phyloP scores from a whole-genome alignment of 305 asterid genomes.

The Solanum hybrid region DNA sequence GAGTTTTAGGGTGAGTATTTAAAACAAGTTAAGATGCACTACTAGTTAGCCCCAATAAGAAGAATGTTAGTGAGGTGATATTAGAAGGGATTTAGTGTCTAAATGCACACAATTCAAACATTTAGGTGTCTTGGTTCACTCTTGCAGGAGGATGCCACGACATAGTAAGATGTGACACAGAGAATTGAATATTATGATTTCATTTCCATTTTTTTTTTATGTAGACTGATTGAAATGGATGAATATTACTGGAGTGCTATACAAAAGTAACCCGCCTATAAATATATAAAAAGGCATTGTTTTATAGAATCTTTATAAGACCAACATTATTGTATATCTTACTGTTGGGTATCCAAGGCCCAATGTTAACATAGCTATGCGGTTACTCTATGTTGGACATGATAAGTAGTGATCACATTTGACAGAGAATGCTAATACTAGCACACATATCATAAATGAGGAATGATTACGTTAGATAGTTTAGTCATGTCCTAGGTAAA shows the following conservation, averaged over 20 bases:
- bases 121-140: not conserved
- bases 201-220: not conserved
- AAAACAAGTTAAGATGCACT: not conserved
- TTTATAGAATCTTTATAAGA: not conserved
- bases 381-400: not conserved
- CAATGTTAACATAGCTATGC: not conserved
- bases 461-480: not conserved
- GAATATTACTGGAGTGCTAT: not conserved
- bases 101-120: not conserved
- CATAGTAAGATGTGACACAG: not conserved
- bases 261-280: not conserved
- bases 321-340: not conserved
- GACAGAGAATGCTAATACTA: not conserved
- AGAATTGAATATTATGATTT: not conserved
- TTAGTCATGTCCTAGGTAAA: not conserved
- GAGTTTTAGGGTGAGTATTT: not conserved
- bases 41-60: not conserved
- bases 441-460: not conserved
- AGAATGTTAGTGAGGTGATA: not conserved
- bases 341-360: not conserved
- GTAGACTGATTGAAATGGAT: not conserved
- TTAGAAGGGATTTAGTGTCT: not conserved
- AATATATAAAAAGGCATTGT: not conserved
- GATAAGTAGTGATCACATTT: not conserved
- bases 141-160: not conserved